Conservation (phyloP, 352 stramenopile species). For the Pythium dissotocum region DNA sequence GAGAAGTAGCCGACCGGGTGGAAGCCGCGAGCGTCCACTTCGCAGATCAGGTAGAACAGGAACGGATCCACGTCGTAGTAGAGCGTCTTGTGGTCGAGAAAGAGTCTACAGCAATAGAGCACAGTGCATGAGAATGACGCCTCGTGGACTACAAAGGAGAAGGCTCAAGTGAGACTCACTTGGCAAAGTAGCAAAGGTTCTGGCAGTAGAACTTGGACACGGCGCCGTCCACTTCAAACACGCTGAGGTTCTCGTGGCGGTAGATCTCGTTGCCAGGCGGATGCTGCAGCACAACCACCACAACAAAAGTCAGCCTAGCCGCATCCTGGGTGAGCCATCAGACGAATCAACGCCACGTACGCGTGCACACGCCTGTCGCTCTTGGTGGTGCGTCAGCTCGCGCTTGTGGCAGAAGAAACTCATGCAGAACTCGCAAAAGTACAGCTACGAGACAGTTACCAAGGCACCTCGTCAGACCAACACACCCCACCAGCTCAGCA, state of each 20-base stretch:
- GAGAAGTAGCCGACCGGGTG: slow-evolving; percentile 99
- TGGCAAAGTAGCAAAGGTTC: slow-evolving; percentile 98
- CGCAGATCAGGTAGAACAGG: slow-evolving; percentile 99
- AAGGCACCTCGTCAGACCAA: neutral
- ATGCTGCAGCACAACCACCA: slow-evolving; percentile 39
- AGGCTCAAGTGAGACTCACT: slow-evolving; percentile 50
- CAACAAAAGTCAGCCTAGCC: neutral
- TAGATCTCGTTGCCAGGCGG: slow-evolving; percentile 92
- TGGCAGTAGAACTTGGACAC: slow-evolving; percentile 98
- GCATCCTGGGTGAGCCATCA: neutral
- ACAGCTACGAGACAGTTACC: slow-evolving; percentile 50
- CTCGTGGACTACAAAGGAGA: too few relatives aligned
- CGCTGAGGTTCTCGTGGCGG: slow-evolving; percentile 91
- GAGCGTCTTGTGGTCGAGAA: slow-evolving; percentile 99
- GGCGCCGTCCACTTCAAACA: slow-evolving; percentile 97
- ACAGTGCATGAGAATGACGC: too few relatives aligned
- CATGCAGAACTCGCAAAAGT: slow-evolving; percentile 91
- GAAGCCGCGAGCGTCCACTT: slow-evolving; percentile 90
- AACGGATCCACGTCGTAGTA: slow-evolving; percentile 99
- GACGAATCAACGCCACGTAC: slow-evolving; percentile 31
- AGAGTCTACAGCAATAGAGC: slow-evolving; percentile 60
- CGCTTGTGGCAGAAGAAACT: slow-evolving; percentile 84
- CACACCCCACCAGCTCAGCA: neutral
- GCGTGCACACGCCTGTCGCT: slow-evolving; percentile 60
- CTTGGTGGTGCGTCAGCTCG: slow-evolving; percentile 66